These are phyloP conservation scores for Phytophthora gonapodyides DNA, from an alignment of 352 stramenopile species.

Conservation along the genomic window DNA sequence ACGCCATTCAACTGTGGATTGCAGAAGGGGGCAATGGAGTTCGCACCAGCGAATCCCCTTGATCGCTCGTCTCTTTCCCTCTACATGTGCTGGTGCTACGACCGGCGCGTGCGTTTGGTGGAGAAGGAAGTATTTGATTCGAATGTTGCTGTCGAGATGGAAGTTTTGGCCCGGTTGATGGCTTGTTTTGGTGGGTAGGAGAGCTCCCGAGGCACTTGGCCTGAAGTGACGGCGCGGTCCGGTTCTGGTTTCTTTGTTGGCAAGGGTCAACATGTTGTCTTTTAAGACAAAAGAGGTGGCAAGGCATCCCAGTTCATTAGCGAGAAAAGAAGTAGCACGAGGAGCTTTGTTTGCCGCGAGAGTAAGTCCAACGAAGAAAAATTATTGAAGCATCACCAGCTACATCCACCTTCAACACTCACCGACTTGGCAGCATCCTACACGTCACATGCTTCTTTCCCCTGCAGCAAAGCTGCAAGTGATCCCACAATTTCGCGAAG, in stretches of 20 bases:
- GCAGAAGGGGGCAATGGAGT: slow-evolving; percentile 16
- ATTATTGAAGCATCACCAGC: too few relatives aligned
- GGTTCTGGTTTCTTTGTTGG: too few relatives aligned
- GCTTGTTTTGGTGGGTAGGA: slow-evolving; percentile 1
- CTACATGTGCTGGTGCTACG: slow-evolving; percentile 34
- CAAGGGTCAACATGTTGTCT: too few relatives aligned
- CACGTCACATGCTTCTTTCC: slow-evolving; percentile 10
- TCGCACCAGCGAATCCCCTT: slow-evolving; percentile 18
- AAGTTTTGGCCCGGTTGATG: slow-evolving; percentile 5
- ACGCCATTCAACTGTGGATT: slow-evolving; percentile 25
- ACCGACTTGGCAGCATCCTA: too few relatives aligned
- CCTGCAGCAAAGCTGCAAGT: slow-evolving; percentile 17
- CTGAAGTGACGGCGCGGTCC: too few relatives aligned
- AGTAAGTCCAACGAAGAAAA: too few relatives aligned
- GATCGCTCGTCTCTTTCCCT: slow-evolving; percentile 18
- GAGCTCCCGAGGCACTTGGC: too few relatives aligned
- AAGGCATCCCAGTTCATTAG: too few relatives aligned
- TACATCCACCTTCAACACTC: too few relatives aligned
- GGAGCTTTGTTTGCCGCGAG: too few relatives aligned
- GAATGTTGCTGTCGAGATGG: not conserved
- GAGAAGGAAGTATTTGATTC: slow-evolving; percentile 1
- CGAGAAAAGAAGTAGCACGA: too few relatives aligned
- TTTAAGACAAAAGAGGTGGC: too few relatives aligned
- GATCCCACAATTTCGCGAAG: slow-evolving; percentile 10
- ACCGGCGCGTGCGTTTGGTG: slow-evolving; percentile 18